Percentiles rank a stretch among this genome's conserved stretches.
Conservation (phyloP, 305 asterid genomes). For the Fraxinus paxiana region DNA sequence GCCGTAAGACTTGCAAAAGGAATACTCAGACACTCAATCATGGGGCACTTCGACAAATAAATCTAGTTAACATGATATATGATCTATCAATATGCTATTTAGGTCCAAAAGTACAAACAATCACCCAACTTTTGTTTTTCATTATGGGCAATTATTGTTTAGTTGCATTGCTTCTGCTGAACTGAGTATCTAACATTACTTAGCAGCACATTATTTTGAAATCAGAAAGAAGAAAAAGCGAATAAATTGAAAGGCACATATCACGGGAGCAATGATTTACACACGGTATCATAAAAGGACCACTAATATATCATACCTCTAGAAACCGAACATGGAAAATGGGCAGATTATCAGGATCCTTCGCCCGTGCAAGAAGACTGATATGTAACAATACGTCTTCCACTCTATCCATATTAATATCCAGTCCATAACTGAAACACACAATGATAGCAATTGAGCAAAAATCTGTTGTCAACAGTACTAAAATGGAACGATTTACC, state of each 20-base stretch:
- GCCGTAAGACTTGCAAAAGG: background rate
- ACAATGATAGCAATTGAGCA: constrained; percentile 15
- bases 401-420: constrained; percentile 71
- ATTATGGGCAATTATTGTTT: background rate
- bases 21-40: background rate
- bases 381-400: constrained; percentile 86
- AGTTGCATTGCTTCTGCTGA: background rate
- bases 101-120: background rate
- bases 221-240: background rate
- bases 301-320: constrained; percentile 12
- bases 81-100: background rate
- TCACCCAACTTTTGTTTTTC: background rate
- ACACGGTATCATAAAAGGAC: background rate
- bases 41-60: background rate
- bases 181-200: background rate
- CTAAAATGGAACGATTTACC: background rate
- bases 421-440: constrained; percentile 41
- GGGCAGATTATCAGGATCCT: constrained; percentile 66
- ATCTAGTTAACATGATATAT: background rate
- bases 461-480: constrained; percentile 5
- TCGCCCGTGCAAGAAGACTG: constrained; percentile 72
- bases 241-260: constrained; percentile 2
- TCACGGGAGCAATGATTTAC: background rate
- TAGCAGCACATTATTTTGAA: background rate
- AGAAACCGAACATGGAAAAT: constrained; percentile 40